Percentiles rank a stretch among this genome's conserved stretches.
phyloP scores from a whole-genome alignment of 306 rosid species.

The Abrus precatorius region DNA sequence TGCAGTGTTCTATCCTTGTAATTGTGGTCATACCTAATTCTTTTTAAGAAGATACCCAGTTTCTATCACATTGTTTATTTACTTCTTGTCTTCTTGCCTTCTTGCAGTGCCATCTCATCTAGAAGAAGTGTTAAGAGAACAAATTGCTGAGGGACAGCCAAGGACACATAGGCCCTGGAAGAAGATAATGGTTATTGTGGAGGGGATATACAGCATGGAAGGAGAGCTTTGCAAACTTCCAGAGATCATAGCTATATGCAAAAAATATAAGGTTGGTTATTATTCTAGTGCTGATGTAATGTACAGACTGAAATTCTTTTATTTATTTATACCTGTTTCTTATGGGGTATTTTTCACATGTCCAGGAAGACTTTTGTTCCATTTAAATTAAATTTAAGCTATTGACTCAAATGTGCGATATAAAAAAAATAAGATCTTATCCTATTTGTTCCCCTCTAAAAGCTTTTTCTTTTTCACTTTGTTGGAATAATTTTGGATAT shows the following conservation, averaged over 20 bases:
- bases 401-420: not conserved
- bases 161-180: constrained; percentile 97
- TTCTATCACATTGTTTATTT: not conserved
- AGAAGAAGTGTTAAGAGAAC: constrained; percentile 91
- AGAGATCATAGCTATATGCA: constrained; percentile 89
- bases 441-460: not conserved
- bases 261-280: constrained; percentile 75
- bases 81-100: constrained; percentile 35
- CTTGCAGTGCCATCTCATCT: constrained; percentile 79
- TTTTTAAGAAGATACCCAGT: too few species aligned
- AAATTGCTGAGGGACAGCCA: constrained; percentile 94
- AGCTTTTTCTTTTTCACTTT: not conserved
- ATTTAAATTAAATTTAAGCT: constrained; percentile 9
- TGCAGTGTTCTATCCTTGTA: too few species aligned
- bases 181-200: constrained; percentile 88
- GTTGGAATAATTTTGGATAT: constrained; percentile 9
- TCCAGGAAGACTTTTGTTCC: constrained; percentile 11
- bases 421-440: constrained; percentile 21
- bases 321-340: not conserved
- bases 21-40: too few species aligned
- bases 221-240: constrained; percentile 98
- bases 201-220: constrained; percentile 98
- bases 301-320: not conserved
- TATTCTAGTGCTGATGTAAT: constrained; percentile 18
- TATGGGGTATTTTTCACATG: not conserved